These are phyloP conservation scores for Kluyveromyces marxianus DNA, from an alignment of 1,139 yeast genomes.

Conservation along the genomic window DNA sequence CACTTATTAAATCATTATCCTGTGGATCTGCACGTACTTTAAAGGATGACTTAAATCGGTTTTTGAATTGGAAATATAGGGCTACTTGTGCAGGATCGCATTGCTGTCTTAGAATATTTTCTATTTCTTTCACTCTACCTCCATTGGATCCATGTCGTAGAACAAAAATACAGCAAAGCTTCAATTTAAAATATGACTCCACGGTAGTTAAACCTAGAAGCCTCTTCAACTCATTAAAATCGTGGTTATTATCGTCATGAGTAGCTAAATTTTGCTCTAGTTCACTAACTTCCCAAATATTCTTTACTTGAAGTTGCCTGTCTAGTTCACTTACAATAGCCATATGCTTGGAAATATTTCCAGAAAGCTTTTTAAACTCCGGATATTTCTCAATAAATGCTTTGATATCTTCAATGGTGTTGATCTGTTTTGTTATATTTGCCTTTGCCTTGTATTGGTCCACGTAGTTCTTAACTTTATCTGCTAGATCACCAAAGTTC, in stretches of 20 bases:
- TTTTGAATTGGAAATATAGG: constrained; percentile 22
- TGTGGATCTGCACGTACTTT: constrained; percentile 1
- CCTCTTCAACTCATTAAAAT: constrained; percentile 40
- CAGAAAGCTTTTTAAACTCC: constrained; percentile 78
- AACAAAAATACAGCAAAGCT: constrained; percentile 65
- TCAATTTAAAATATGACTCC: constrained; percentile 40
- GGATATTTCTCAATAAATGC: constrained; percentile 88
- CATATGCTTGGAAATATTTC: constrained; percentile 91
- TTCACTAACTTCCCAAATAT: constrained; percentile 83
- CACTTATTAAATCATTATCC: constrained; percentile 27
- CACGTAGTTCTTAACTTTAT: constrained; percentile 77
- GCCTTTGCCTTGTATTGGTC: constrained; percentile 76
- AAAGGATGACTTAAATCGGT: constrained; percentile 9
- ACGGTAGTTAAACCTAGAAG: constrained; percentile 32
- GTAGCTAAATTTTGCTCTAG: constrained; percentile 80
- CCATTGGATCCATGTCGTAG: constrained; percentile 48
- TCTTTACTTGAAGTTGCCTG: constrained; percentile 48
- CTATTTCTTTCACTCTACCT: constrained; percentile 15
- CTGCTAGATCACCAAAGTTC: constrained; percentile 93
- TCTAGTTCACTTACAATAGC: constrained; percentile 82
- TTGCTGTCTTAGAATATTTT: constrained; percentile 14
- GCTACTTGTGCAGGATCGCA: constrained; percentile 25
- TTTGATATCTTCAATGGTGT: constrained; percentile 81
- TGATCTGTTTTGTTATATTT: constrained; percentile 60
- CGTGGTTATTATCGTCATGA: constrained; percentile 48